A percentile compares a stretch with the other conserved stretches of the same genome.
Conservation (phyloP, 768 basidiomycete genomes). For the Phlegmacium glaucopus region DNA sequence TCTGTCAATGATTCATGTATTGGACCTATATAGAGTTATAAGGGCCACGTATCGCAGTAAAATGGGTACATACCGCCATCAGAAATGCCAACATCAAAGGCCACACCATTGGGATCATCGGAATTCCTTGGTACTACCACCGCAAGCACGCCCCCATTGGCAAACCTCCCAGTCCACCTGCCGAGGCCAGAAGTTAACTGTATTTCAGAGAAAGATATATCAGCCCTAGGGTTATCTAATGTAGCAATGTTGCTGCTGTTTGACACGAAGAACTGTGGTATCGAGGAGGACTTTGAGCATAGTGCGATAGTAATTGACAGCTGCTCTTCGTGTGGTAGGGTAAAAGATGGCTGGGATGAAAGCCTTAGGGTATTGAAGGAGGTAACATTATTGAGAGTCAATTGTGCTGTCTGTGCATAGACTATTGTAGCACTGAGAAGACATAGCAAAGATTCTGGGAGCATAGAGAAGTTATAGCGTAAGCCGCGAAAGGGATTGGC, state of each 20-base stretch:
- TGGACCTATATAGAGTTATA: conserved; percentile 31
- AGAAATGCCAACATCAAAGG: conserved; percentile 61
- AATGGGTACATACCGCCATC: conserved; percentile 29
- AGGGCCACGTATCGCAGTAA: background rate
- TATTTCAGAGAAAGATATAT: conserved; percentile 14
- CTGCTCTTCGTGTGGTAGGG: conserved; percentile 33
- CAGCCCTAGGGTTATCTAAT: conserved; percentile 28
- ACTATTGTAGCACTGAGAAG: conserved; percentile 29
- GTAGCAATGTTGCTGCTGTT: conserved; percentile 38
- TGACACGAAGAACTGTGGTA: conserved; percentile 57
- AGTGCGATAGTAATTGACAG: conserved; percentile 46
- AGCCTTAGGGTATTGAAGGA: conserved; percentile 26
- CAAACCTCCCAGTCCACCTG: conserved; percentile 17
- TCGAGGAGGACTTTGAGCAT: conserved; percentile 32
- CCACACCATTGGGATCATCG: conserved; percentile 35
- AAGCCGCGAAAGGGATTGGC: background rate
- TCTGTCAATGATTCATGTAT: conserved; percentile 41
- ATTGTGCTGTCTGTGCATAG: conserved; percentile 29
- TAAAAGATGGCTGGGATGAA: conserved; percentile 35
- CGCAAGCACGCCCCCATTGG: conserved; percentile 48
- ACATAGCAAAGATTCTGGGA: conserved; percentile 32
- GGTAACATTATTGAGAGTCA: conserved; percentile 34
- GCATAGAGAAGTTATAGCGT: conserved; percentile 20
- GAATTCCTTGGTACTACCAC: conserved; percentile 12
- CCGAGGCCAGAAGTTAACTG: conserved; percentile 7